Evolutionary conservation across 495 filamentous ascomycete species (phyloP), one percentile per base, ranked within the genome.

Genomic region (Aspergillus funiculosus): DNA sequence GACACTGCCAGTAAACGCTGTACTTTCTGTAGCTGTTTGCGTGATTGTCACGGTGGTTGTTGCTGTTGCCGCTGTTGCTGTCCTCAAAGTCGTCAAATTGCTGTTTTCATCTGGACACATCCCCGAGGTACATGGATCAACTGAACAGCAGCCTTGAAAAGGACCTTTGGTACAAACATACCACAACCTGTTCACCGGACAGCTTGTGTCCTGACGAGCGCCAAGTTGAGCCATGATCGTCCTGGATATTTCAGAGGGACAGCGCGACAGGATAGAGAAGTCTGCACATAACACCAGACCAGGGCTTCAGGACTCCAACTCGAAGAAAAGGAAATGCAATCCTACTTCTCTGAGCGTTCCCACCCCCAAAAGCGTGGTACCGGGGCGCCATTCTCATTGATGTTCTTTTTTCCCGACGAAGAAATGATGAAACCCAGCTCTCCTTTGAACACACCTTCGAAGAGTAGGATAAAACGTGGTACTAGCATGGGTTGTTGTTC

Each of bases 111-210:
- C 65, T 6, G 60, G 56, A 56, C 68, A 72, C 6, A 63, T 30
- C 2, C 63, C 65, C 24, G 39, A 41, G 4, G 45, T 54, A 40
- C 68, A 70, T 13, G 68, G 65, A 43, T 70, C 53, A 13, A 47
- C 58, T 9, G 63, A 64, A 35, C 68, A 72, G 48, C 68, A 72
- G 26, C 67, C 68, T n/a, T 25, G 43, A 41, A 55, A 70, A 27
- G 39, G 17, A 0, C 60, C 60, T 31, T 21, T 44, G 5, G 38
- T 51, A 40, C 68, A 69, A 20, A 60, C 52, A 54, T 70, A 72
- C 50, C 48, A 70, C 14, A 18, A 44, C 21, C 54, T 52, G 19
- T 46, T 35, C 0, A 22, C 42, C 0, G 56, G 21, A 42, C 64
- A 66, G 15, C 20, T 41, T 18, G 30, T 49, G 15, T 21, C 30